Evolutionary conservation across 768 basidiomycete species (phyloP).

Genomic region (Termitomyces sp.): DNA sequence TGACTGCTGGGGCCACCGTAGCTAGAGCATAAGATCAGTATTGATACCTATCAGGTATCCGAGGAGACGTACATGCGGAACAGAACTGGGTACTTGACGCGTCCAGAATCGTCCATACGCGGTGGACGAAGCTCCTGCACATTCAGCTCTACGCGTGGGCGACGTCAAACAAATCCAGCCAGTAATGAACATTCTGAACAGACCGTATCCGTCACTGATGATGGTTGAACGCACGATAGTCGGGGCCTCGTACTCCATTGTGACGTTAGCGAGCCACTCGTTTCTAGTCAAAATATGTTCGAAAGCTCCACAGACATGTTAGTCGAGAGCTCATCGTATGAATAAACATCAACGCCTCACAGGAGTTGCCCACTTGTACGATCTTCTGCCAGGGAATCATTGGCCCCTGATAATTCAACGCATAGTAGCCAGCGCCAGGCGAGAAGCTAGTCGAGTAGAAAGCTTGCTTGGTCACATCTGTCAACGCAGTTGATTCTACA

Average conservation of each 20-base stretch:
- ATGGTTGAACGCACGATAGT: slow-evolving; percentile 68
- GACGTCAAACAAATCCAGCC: slow-evolving; percentile 14
- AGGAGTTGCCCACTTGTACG: slow-evolving; percentile 41
- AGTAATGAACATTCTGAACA: slow-evolving; percentile 6
- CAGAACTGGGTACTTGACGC: slow-evolving; percentile 91
- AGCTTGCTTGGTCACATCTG: slow-evolving; percentile 45
- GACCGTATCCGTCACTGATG: slow-evolving; percentile 77
- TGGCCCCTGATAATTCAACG: slow-evolving; percentile 76
- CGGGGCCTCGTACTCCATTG: slow-evolving; percentile 65
- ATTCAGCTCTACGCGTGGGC: slow-evolving; percentile 61
- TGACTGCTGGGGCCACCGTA: slow-evolving; percentile 93
- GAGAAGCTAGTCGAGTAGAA: slow-evolving; percentile 74
- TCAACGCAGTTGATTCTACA: slow-evolving; percentile 42
- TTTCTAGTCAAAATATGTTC: slow-evolving; percentile 70
- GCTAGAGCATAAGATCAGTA: slow-evolving; percentile 27
- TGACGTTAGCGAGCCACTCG: slow-evolving; percentile 52
- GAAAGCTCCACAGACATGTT: slow-evolving; percentile 37
- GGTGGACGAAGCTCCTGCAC: slow-evolving; percentile 90
- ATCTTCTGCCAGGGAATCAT: slow-evolving; percentile 85
- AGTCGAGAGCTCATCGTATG: background rate
- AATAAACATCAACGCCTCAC: slow-evolving; percentile 18
- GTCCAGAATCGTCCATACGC: slow-evolving; percentile 90
- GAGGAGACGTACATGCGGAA: slow-evolving; percentile 65
- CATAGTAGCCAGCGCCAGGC: slow-evolving; percentile 79
- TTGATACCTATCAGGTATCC: slow-evolving; percentile 1